Conservation (phyloP, 345 rosid species). For the Physaria fendleri region DNA sequence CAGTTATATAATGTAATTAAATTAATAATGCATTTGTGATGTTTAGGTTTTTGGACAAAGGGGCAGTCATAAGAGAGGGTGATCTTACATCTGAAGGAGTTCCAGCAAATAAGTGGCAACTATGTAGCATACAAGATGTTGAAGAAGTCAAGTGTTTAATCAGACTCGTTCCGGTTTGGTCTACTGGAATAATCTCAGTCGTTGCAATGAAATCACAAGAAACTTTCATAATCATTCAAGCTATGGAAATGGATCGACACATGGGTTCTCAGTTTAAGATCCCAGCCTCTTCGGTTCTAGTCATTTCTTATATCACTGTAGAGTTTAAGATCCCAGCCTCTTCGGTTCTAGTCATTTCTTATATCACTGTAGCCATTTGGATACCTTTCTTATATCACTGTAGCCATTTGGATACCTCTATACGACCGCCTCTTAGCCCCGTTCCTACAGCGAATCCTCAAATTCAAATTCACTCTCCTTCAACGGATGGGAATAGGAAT, state of each 20-base stretch:
- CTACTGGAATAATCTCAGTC: constrained; percentile 40
- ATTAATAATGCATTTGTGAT: neutral
- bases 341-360: constrained; percentile 34
- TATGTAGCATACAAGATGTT: constrained; percentile 58
- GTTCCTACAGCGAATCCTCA: constrained; percentile 27
- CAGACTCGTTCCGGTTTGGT: constrained; percentile 50
- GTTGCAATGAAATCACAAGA: constrained; percentile 39
- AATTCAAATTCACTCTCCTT: constrained; percentile 46
- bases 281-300: constrained; percentile 41
- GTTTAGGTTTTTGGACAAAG: constrained; percentile 58
- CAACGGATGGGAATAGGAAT: constrained; percentile 54
- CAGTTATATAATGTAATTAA: neutral
- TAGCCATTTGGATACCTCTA: constrained; percentile 54
- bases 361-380: constrained; percentile 62
- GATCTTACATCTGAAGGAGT: constrained; percentile 46
- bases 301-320: constrained; percentile 46
- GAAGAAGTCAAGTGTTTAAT: constrained; percentile 65
- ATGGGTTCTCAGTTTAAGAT: constrained; percentile 51
- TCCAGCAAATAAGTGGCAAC: constrained; percentile 36
- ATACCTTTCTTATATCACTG: constrained; percentile 46
- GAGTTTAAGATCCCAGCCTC: too few species aligned
- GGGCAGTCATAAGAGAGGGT: constrained; percentile 40
- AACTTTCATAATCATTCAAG: constrained; percentile 46
- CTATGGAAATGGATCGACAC: constrained; percentile 50
- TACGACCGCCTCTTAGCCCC: constrained; percentile 55